Evolutionary conservation across 257 asterid species (phyloP).

Genomic region (Ballota nigra): DNA sequence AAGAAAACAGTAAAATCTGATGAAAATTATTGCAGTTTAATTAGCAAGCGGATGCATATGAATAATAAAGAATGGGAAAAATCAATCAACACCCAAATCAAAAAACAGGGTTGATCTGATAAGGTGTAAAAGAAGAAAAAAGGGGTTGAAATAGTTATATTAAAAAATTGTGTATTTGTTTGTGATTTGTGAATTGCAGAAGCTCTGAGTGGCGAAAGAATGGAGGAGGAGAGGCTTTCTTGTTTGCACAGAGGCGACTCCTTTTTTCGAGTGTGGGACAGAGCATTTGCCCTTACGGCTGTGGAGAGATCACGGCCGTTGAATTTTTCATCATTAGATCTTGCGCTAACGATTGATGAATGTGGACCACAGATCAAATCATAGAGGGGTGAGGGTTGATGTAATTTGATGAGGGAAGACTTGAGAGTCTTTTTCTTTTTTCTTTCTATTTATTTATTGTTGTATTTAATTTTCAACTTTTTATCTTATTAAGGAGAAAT

Average conservation of each 20-base stretch:
- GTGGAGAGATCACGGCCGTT: conserved; percentile 28
- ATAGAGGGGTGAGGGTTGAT: neutral
- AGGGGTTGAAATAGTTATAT: neutral
- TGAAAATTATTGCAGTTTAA: neutral
- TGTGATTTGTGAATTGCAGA: neutral
- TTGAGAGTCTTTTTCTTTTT: neutral
- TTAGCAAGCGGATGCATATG: conserved; percentile 21
- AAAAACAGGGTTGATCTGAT: conserved; percentile 33
- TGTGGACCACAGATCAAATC: conserved; percentile 26
- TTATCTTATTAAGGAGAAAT: too few species aligned
- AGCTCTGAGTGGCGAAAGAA: conserved; percentile 19
- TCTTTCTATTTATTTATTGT: too few species aligned
- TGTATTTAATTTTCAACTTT: too few species aligned
- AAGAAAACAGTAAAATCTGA: neutral
- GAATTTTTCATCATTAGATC: conserved; percentile 10
- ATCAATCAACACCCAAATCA: conserved; percentile 19
- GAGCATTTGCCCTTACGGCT: conserved; percentile 17
- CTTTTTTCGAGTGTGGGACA: conserved; percentile 24
- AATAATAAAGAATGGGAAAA: conserved; percentile 21
- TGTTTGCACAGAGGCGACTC: conserved; percentile 38
- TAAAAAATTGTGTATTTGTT: neutral
- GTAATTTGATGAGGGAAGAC: neutral
- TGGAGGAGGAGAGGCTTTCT: conserved; percentile 27
- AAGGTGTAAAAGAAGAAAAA: neutral
- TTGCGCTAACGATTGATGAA: conserved; percentile 17